These are phyloP conservation scores for Globisporangium camurandrum DNA, from an alignment of 352 stramenopile genomes.

Conservation along the genomic window DNA sequence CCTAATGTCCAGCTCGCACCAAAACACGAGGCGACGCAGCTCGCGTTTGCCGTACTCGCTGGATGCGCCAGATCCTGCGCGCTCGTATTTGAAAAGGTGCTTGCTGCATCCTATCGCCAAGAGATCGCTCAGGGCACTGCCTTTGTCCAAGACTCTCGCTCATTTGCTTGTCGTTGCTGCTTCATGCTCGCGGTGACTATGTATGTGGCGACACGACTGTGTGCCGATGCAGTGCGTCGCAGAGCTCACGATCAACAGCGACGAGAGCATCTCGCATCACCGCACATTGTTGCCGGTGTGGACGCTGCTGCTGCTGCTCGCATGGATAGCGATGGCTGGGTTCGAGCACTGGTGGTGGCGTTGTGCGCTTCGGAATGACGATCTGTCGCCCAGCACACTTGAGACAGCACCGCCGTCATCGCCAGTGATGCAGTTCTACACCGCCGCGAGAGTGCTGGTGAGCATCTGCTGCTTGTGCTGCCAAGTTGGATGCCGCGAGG, in stretches of 20 bases:
- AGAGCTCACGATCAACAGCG: conserved; percentile 4
- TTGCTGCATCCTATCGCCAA: background rate
- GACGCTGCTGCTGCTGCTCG: conserved; percentile 5
- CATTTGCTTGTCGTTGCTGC: background rate
- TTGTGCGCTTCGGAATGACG: conserved; percentile 2
- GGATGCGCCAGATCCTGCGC: conserved; percentile 16
- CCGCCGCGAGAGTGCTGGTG: conserved; percentile 13
- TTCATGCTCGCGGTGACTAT: background rate
- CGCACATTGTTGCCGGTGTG: conserved; percentile 5
- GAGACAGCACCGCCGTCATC: background rate
- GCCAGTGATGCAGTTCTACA: conserved; percentile 1
- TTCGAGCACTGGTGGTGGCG: conserved; percentile 14
- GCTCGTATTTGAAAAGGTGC: conserved; percentile 31
- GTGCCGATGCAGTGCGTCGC: conserved; percentile 10
- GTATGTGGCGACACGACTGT: background rate
- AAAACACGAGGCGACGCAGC: background rate
- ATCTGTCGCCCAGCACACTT: background rate
- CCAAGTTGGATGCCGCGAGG: too few species aligned
- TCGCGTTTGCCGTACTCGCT: conserved; percentile 20
- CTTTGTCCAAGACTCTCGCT: background rate
- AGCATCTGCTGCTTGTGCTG: background rate
- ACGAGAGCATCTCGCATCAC: background rate
- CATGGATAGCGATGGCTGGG: conserved; percentile 13
- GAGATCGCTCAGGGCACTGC: too few species aligned
- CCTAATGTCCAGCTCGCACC: background rate